Conservation (phyloP, 1,284 basidiomycete genomes). For the Phaffia rhodozyma region DNA sequence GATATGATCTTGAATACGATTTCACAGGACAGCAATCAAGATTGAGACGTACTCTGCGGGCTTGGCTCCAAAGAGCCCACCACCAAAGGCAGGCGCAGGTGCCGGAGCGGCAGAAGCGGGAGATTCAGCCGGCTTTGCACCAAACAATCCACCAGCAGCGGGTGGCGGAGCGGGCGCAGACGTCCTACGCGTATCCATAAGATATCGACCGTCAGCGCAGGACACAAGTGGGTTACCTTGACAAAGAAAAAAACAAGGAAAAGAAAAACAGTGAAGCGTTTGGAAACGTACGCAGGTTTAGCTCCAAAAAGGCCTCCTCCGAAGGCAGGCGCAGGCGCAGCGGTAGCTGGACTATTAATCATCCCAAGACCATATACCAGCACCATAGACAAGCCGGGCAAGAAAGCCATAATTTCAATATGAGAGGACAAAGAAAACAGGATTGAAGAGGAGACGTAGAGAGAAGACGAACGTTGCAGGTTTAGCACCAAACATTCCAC, state of each 20-base stretch:
- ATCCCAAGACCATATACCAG: conserved; percentile 18
- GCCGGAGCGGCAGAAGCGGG: conserved; percentile 22
- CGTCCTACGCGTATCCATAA: conserved; percentile 18
- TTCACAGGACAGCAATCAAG: neutral
- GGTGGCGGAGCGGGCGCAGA: conserved; percentile 5
- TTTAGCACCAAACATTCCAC: conserved; percentile 28
- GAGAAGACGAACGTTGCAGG: conserved; percentile 11
- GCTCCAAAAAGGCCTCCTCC: conserved; percentile 28
- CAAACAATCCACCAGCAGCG: conserved; percentile 21
- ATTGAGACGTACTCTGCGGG: conserved; percentile 12
- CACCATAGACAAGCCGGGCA: conserved; percentile 8
- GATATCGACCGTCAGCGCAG: conserved; percentile 15
- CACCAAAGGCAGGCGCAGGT: conserved; percentile 19
- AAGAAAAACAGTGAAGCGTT: neutral
- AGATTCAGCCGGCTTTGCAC: conserved; percentile 22
- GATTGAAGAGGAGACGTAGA: neutral
- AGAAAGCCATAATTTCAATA: conserved; percentile 18
- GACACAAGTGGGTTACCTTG: conserved; percentile 15
- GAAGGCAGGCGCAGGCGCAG: conserved; percentile 15
- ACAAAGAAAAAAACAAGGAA: neutral
- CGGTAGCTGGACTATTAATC: conserved; percentile 21
- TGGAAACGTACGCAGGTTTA: conserved; percentile 19
- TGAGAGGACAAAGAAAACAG: neutral
- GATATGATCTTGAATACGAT: neutral
- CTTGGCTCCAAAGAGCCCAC: conserved; percentile 28